A percentile compares a stretch with the other conserved stretches of the same genome.
Evolutionary conservation across 176 grass and related monocot genomes (phyloP).

Genomic region (Zizania latifolia): DNA sequence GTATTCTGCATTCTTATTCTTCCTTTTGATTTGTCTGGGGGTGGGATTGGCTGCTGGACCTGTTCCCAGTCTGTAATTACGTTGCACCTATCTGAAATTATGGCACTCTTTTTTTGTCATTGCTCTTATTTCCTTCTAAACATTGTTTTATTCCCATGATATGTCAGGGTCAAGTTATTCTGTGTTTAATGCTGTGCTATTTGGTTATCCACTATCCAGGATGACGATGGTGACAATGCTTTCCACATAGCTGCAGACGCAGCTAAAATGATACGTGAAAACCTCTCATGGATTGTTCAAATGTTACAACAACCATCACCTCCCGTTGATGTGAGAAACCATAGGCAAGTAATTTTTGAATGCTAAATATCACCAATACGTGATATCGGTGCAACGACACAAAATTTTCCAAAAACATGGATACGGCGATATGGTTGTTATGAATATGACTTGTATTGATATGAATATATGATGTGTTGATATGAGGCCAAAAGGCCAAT

Average conservation of each 20-base stretch:
- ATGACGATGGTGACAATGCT: slow-evolving; percentile 96
- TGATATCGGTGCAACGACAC: not conserved
- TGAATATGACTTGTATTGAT: too few species aligned
- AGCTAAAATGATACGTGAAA: slow-evolving; percentile 98
- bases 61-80: slow-evolving; percentile 7
- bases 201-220: slow-evolving; percentile 73
- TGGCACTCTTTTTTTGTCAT: not conserved
- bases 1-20: not conserved
- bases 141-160: not conserved
- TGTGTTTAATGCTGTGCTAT: slow-evolving; percentile 24
- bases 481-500: too few species aligned
- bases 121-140: not conserved
- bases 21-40: not conserved
- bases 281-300: slow-evolving; percentile 84
- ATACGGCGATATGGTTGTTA: too few species aligned
- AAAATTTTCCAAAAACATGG: not conserved
- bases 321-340: slow-evolving; percentile 93
- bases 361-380: not conserved
- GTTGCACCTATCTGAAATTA: not conserved
- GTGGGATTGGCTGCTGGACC: not conserved
- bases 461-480: too few species aligned
- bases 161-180: not conserved
- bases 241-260: slow-evolving; percentile 99
- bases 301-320: slow-evolving; percentile 78
- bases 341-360: slow-evolving; percentile 55